Conservation (phyloP, 202 grass and related monocot species). For the Brachypodium distachyon region DNA sequence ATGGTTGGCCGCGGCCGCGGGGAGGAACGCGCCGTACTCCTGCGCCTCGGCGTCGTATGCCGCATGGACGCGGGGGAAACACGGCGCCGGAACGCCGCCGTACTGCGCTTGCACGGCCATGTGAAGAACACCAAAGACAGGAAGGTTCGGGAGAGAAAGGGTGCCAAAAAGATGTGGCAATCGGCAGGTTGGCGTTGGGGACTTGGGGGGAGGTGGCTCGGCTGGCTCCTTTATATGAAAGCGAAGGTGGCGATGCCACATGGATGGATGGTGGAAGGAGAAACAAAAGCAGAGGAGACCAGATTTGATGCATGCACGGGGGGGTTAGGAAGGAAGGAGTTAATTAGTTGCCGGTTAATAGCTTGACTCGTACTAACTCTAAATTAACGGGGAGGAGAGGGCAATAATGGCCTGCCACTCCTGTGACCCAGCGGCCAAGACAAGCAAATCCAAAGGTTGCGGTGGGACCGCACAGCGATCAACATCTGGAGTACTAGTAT, state of each 20-base stretch:
- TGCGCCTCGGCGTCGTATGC: no score
- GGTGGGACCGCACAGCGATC: background rate
- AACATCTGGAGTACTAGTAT: background rate
- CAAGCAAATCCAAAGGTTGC: background rate
- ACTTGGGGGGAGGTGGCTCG: no score
- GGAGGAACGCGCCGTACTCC: background rate
- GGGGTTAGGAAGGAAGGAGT: background rate
- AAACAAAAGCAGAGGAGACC: background rate
- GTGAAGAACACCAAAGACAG: background rate
- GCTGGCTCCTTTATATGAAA: background rate
- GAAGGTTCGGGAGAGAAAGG: background rate
- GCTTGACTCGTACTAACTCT: no score
- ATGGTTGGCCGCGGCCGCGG: background rate
- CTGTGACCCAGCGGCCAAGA: background rate
- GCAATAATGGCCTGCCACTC: background rate
- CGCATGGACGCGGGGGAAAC: no score
- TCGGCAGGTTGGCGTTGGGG: no score
- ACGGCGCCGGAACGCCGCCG: constrained; percentile 3
- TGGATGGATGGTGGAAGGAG: background rate
- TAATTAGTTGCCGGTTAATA: background rate
- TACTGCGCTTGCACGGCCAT: constrained; percentile 49
- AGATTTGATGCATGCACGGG: background rate
- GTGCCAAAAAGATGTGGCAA: background rate
- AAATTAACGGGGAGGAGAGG: background rate
- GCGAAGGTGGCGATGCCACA: background rate